Conservation (phyloP, 2,329 filamentous ascomycete species). For the Ophiostoma tasmaniense region DNA sequence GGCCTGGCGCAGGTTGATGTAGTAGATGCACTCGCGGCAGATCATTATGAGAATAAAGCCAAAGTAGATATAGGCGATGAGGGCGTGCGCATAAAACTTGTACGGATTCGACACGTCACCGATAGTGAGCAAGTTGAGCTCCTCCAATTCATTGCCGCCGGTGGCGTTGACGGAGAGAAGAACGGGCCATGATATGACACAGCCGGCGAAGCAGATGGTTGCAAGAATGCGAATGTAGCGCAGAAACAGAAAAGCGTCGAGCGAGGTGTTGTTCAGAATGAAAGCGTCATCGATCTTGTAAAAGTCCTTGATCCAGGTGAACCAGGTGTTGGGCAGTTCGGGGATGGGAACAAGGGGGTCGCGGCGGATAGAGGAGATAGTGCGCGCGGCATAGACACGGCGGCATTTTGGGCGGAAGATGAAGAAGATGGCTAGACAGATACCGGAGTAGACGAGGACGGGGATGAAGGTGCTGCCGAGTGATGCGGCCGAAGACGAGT, state of each 20-base stretch:
- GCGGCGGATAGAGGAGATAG: conserved; percentile 40
- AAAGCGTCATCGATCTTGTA: conserved; percentile 63
- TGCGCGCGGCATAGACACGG: conserved; percentile 49
- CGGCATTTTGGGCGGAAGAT: conserved; percentile 38
- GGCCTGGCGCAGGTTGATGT: conserved; percentile 87
- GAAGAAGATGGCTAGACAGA: conserved; percentile 46
- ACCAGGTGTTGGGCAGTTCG: conserved; percentile 45
- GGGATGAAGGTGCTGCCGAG: conserved; percentile 46
- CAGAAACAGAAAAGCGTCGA: conserved; percentile 83
- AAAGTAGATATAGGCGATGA: conserved; percentile 76
- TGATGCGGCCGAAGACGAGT: conserved; percentile 34
- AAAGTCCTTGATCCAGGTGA: conserved; percentile 56
- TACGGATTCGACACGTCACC: conserved; percentile 48
- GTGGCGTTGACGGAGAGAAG: conserved; percentile 78
- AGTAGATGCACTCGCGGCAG: conserved; percentile 83
- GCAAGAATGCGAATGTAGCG: conserved; percentile 73
- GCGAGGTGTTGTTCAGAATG: conserved; percentile 74
- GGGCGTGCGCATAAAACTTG: conserved; percentile 71
- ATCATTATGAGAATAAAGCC: conserved; percentile 84
- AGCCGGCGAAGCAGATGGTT: conserved; percentile 72
- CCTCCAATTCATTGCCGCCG: conserved; percentile 53
- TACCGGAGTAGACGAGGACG: conserved; percentile 38
- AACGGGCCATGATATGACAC: conserved; percentile 75
- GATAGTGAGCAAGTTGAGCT: conserved; percentile 58
- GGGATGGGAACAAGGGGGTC: conserved; percentile 45